A percentile compares a stretch with the other conserved stretches of the same genome.
These are phyloP conservation scores for Microthyrium microscopicum DNA, from an alignment of 2,329 filamentous ascomycete species.

Conservation along the genomic window DNA sequence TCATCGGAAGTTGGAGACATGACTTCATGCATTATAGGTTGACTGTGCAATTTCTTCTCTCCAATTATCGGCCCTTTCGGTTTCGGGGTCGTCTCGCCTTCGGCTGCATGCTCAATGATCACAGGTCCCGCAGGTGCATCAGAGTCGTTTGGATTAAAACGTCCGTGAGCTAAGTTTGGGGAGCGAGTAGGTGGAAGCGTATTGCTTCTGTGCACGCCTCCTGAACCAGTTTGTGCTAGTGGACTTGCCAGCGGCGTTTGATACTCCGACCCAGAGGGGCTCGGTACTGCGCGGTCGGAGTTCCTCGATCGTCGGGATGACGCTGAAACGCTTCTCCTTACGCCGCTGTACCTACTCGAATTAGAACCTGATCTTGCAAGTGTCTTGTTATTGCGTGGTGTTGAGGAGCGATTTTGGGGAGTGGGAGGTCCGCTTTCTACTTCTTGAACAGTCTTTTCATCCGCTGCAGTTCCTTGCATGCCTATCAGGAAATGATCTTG, in stretches of 20 bases:
- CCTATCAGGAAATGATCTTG: conserved; percentile 97
- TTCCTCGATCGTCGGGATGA: conserved; percentile 74
- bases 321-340: conserved; percentile 79
- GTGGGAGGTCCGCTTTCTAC: conserved; percentile 50
- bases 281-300: conserved; percentile 49
- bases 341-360: conserved; percentile 70
- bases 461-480: conserved; percentile 97
- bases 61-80: conserved; percentile 5
- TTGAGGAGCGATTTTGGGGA: conserved; percentile 30
- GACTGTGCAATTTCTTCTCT: conserved; percentile 12
- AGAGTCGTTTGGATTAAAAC: conserved; percentile 40
- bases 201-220: conserved; percentile 61
- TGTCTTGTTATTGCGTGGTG: conserved; percentile 34
- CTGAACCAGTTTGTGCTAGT: conserved; percentile 15
- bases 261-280: conserved; percentile 45
- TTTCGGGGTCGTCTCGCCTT: conserved; percentile 11
- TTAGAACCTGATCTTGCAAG: conserved; percentile 67
- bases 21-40: conserved; percentile 12
- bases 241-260: conserved; percentile 12
- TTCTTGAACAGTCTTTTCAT: conserved; percentile 55
- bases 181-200: conserved; percentile 86
- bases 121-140: conserved; percentile 33
- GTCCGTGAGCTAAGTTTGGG: conserved; percentile 49
- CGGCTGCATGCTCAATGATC: conserved; percentile 23
- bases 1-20: conserved; percentile 1